Evolutionary conservation across 2,329 filamentous ascomycete species (phyloP), one percentile per base, ranked within the genome.

Genomic region (Fusarium marasasianum): DNA sequence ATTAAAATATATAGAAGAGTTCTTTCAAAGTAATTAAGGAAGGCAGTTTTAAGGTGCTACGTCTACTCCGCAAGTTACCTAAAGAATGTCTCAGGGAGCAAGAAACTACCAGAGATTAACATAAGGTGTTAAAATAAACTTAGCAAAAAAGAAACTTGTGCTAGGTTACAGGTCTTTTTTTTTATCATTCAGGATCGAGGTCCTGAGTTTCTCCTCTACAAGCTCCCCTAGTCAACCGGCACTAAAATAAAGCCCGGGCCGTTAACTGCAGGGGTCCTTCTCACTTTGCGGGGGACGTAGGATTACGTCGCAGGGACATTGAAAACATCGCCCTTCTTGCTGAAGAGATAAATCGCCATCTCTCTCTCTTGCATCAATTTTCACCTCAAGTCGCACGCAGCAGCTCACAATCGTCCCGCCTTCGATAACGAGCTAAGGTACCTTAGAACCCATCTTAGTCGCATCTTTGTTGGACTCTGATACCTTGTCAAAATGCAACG

Each of bases 401-500:
- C 17, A 37, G 26, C 43, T 62, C n/a, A 33, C 29, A 13, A 29
- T 38, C 24, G 15, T 41, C 31, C 14, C 9, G 14, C 22, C 24
- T 22, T 47, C 26, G 22, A 29, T 31, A 31, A 29, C 33, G 35
- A 31, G 18, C 20, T 41, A 14, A 35, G 31, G 31, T 51, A 35
- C 31, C 12, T 51, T 35, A 33, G 50, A 38, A 35, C 50, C 33
- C n/a, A 37, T 38, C 33, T 22, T 37, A 53, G 50, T 53, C 33
- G n/a, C n/a, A 35, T 47, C 38, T 50, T 35, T 51, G n/a, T 37
- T 50, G 26, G 24, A 44, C 33, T 59, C 31, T 33, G 24, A 31
- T 44, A 31, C 51, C 45, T 63, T 51, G 58, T 44, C 63, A 69
- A 73, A 45, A 78, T 77, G 77, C 58, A 73, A 66, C 70, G 74